These are phyloP conservation scores for Calycina herbarum DNA, from an alignment of 2,329 filamentous ascomycete genomes.

Conservation along the genomic window DNA sequence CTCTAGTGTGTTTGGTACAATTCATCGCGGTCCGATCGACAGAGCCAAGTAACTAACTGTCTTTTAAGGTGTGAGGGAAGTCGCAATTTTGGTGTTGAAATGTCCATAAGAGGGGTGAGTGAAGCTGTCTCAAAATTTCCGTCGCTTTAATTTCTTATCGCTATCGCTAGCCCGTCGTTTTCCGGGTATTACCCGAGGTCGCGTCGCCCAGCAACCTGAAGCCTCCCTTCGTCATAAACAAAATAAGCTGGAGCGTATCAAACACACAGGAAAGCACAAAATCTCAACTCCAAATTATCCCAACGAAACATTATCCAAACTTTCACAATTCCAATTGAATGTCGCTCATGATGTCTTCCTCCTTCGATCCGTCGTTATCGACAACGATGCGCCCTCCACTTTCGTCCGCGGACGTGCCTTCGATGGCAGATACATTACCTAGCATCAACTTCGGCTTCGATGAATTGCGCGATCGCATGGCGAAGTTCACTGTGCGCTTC, in stretches of 20 bases:
- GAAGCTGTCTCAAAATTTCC: not conserved
- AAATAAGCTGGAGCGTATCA: not conserved
- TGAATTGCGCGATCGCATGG: constrained; percentile 91
- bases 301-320: not conserved
- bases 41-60: not conserved
- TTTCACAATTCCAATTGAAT: constrained; percentile 8
- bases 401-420: constrained; percentile 58
- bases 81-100: not conserved
- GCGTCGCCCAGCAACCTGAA: not conserved
- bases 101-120: not conserved
- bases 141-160: not conserved
- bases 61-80: not conserved
- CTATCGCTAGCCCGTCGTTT: not conserved
- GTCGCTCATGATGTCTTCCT: constrained; percentile 49
- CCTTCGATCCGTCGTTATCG: constrained; percentile 70
- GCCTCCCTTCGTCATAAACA: not conserved
- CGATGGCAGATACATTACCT: constrained; percentile 77
- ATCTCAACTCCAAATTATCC: constrained; percentile 6
- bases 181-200: not conserved
- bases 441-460: constrained; percentile 96
- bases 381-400: constrained; percentile 49
- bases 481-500: constrained; percentile 84
- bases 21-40: constrained; percentile 28
- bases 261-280: not conserved
- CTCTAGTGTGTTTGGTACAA: constrained; percentile 19